A percentile compares a stretch with the other conserved stretches of the same genome.
Conservation (phyloP, 75 land plant genomes). For the Sequoia sempervirens region DNA sequence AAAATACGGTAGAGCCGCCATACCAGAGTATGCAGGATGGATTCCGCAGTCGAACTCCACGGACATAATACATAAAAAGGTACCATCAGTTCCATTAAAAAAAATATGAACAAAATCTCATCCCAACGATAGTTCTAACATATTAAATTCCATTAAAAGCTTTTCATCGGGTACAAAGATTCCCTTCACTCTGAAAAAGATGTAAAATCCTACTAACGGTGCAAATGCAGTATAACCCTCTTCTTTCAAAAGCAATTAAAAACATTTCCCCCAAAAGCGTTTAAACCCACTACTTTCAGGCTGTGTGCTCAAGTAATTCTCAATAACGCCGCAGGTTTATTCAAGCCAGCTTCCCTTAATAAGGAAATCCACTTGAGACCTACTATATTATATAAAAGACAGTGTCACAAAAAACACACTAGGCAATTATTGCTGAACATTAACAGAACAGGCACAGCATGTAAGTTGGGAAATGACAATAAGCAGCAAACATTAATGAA, state of each 20-base stretch:
- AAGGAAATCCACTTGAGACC: background rate
- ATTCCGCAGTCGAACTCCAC: constrained; percentile 97
- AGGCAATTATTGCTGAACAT: background rate
- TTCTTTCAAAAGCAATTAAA: too few species aligned
- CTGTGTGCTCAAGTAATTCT: too few species aligned
- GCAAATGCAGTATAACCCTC: background rate
- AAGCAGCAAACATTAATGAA: background rate
- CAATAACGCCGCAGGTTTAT: too few species aligned
- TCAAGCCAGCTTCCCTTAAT: too few species aligned
- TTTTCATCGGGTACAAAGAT: too few species aligned
- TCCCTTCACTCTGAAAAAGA: background rate
- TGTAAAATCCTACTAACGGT: background rate
- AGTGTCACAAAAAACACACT: background rate
- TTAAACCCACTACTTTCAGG: too few species aligned
- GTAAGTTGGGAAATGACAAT: background rate
- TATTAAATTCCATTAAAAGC: too few species aligned
- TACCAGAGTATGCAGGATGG: constrained; percentile 93
- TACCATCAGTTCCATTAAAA: background rate
- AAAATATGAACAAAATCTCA: background rate
- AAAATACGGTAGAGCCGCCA: constrained; percentile 97
- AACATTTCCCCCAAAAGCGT: too few species aligned
- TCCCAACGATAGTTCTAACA: too few species aligned
- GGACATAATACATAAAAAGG: constrained; percentile 4
- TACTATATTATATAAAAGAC: too few species aligned
- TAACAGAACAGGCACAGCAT: background rate